phyloP scores from a whole-genome alignment of 352 stramenopile genomes.

The Globisporangium perplexum region DNA sequence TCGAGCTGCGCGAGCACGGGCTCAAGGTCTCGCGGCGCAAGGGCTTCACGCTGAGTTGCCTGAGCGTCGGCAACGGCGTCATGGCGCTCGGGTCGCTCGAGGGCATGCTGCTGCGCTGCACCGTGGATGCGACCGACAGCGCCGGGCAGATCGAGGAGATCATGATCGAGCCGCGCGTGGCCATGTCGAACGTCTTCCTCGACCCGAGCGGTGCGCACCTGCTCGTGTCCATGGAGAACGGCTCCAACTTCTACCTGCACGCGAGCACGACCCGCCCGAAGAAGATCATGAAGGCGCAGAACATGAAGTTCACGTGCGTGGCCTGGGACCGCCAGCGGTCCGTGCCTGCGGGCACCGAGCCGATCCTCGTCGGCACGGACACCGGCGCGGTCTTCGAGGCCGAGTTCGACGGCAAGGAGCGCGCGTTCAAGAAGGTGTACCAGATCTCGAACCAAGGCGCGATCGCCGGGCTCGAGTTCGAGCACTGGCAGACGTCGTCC shows the following conservation, averaged over 20 bases:
- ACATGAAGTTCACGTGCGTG: slow-evolving; percentile 69
- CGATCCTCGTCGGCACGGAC: slow-evolving; percentile 79
- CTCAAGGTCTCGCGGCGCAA: slow-evolving; percentile 83
- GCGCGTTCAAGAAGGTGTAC: slow-evolving; percentile 84
- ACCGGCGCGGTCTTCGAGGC: slow-evolving; percentile 75
- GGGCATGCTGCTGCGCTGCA: slow-evolving; percentile 74
- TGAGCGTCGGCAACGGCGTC: slow-evolving; percentile 75
- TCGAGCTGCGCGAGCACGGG: slow-evolving; percentile 82
- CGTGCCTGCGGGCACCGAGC: slow-evolving; percentile 46
- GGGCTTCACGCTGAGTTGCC: slow-evolving; percentile 77
- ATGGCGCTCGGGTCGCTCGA: slow-evolving; percentile 82
- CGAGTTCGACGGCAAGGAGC: slow-evolving; percentile 85
- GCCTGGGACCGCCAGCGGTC: slow-evolving; percentile 80
- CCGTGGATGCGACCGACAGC: slow-evolving; percentile 73
- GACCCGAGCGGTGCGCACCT: slow-evolving; percentile 78
- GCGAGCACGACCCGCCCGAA: slow-evolving; percentile 65
- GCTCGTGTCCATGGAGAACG: slow-evolving; percentile 86
- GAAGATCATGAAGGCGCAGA: slow-evolving; percentile 84
- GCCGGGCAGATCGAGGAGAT: slow-evolving; percentile 75
- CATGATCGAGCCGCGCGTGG: slow-evolving; percentile 84
- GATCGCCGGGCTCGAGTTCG: slow-evolving; percentile 79
- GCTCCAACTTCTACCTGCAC: slow-evolving; percentile 84
- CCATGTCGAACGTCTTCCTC: slow-evolving; percentile 76
- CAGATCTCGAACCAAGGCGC: slow-evolving; percentile 85
- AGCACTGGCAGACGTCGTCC: slow-evolving; percentile 62